These are phyloP conservation scores for Neurospora sp. DNA, from an alignment of 495 filamentous ascomycete genomes.

Conservation along the genomic window DNA sequence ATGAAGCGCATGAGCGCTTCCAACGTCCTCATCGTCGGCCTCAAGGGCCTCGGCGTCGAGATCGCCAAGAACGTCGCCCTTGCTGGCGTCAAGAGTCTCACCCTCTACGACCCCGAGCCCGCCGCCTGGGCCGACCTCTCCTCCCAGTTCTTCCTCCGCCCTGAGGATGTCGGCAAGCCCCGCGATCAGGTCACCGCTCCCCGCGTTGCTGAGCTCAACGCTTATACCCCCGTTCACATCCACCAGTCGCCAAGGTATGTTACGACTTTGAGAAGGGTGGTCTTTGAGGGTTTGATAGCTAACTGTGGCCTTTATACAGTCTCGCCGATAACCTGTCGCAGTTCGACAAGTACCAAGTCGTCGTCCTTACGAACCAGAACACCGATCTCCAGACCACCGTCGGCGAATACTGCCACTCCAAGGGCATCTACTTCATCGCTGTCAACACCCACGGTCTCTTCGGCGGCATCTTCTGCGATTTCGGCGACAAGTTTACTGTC, in stretches of 20 bases:
- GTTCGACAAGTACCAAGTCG: conserved; percentile 79
- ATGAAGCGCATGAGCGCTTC: conserved; percentile 99
- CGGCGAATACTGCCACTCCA: conserved; percentile 84
- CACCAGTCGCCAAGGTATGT: conserved; percentile 45
- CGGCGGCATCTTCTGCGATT: conserved; percentile 94
- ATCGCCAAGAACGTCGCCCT: conserved; percentile 99
- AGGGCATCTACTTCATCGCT: conserved; percentile 81
- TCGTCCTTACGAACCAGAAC: conserved; percentile 80
- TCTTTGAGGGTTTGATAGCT: not conserved
- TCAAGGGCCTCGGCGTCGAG: conserved; percentile 92
- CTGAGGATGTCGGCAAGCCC: conserved; percentile 83
- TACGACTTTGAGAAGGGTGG: not conserved
- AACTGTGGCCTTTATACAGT: conserved; percentile 21
- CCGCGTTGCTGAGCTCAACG: conserved; percentile 87
- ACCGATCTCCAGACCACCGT: conserved; percentile 69
- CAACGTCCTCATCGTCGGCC: conserved; percentile 82
- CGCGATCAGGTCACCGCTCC: conserved; percentile 79
- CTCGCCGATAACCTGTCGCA: conserved; percentile 60
- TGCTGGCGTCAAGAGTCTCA: conserved; percentile 77
- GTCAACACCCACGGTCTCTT: conserved; percentile 89
- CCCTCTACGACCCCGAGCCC: conserved; percentile 76
- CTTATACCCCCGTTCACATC: conserved; percentile 80
- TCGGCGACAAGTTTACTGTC: conserved; percentile 83
- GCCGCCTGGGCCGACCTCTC: conserved; percentile 77
- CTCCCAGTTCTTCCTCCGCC: conserved; percentile 90